Evolutionary conservation across 768 basidiomycete species (phyloP), one percentile per base, ranked within the genome.

Genomic region (Russula sp.): DNA sequence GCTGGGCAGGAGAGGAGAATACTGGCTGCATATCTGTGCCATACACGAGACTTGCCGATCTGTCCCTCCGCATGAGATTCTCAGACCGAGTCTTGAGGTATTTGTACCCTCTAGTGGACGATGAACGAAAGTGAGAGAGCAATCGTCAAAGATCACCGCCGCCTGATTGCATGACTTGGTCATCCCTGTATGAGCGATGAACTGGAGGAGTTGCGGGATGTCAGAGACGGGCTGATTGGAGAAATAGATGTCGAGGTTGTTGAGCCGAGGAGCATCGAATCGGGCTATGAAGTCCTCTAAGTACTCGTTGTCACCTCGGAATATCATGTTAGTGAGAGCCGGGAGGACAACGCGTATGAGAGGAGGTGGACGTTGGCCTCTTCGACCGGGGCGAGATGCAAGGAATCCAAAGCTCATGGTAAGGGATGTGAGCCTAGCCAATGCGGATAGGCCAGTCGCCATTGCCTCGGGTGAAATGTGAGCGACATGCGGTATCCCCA

Each of bases 231-330:
- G 18, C 10, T 45, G 59, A 14, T 45, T 35, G 45, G 39, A 11
- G 42, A 37, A 48, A 0, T 6, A 7, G 54, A 55, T 37, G 2
- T 14, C 7, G 18, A 55, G 7, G 6, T 31, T 3, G 6, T 55
- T 1, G 22, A 61, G 35, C 10, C n/a, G 45, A 39, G 59, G 59
- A 18, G 44, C 35, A 22, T 47, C 52, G 44, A 61, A 31, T 31
- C 44, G 20, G 27, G 60, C 20, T 2, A 49, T 5, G 45, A 61
- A 11, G 37, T 32, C 60, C 10, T 61, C 60, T 22, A 61, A 16
- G 47, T 61, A 54, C 31, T 61, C 53, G 37, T 53, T 55, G 14
- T 22, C 45, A n/a, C 60, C 53, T 13, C 10, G 6, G 45, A 61
- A 55, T 0, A 2, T 0, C 10, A 61, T 37, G 0, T 8, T 18